Base-by-base conservation (phyloP, 2,329 filamentous ascomycete genomes). In the Huntiella moniliformis region DNA sequence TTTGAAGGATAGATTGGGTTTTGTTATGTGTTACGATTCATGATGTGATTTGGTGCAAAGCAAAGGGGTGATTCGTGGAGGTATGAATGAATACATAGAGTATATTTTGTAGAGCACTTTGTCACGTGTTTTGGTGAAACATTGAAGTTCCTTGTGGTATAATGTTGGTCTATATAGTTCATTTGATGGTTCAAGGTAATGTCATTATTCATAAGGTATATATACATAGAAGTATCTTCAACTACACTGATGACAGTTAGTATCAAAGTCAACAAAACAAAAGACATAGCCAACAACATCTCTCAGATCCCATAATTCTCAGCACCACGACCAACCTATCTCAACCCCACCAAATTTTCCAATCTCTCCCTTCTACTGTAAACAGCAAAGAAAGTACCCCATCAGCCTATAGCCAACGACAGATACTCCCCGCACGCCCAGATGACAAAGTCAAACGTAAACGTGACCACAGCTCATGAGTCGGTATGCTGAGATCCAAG, bases 1-100 rank as follows among this genome's bases (percentile, higher is more conserved):
- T 42, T 31, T 38, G 42, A 32, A 38, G 5, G 46, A 45, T n/a
- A 38, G 38, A 18, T 40, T 41, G 28, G 34, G 46, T 41, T 46
- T 46, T 42, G 13, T 22, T 35, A 46, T 42, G 15, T 47, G 32
- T 17, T 22, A 31, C 18, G 32, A 42, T 12, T 42, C 17, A 42
- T 42, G 13, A 11, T 42, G 22, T 33, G 15, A 8, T 42, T 5
- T 12, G 4, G 7, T n/a, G n/a, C n/a, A n/a, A n/a, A n/a, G n/a
- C n/a, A n/a, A n/a, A n/a, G n/a, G n/a, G n/a, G 22, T 33, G 15
- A 8, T 42, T 5, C 5, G 4, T 3, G 15, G 22, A 8, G 22
- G 22, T 28, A 28, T 28, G 22, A 28, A 28, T 28, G 22, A 28
- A 28, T 28, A 28, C 22, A 28, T 28, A 28, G 22, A 28, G 22